Base-by-base conservation (phyloP, 371 early-diverging fungal genomes). In the Mucor lusitanicus region DNA sequence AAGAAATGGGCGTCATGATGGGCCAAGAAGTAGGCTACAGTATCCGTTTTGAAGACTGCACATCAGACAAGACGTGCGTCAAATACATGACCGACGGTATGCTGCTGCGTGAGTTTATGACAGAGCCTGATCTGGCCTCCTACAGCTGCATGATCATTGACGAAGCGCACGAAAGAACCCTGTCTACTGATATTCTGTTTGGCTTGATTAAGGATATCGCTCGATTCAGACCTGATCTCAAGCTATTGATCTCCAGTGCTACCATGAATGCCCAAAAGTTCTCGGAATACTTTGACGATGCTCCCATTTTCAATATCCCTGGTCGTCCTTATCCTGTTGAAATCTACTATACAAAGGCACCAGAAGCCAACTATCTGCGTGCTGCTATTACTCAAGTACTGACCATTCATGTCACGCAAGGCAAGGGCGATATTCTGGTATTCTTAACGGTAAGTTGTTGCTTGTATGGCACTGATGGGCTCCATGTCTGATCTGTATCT, bases 31-130 rank as follows among this genome's bases (percentile, higher is more conserved):
- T 99, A 30, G 99, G 99, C 8, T 99, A 99, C 70, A 94, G 96
- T 21, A 99, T 99, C 69, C 90, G 99, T 56, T 99, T 99, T 75
- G 99, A 99, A 76, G 98, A 97, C 78, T 95, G 95, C 67, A 97
- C 97, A 7, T 88, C 91, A 4, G 97, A 96, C n/a, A 94, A 93
- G 73, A 99, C 99, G 0, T 74, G 90, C 19, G 87, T 99, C 48
- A 99, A 98, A 78, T 98, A 95, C 61, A 96, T 99, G 96, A 99
- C 99, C 1, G 99, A 99, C 77, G 99, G 99, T 71, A 96, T 99
- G 92, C 87, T 99, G 27, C 87, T 99, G 8, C 91, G 98, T 65
- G 99, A 99, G 80, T 97, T 98, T 74, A 89, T 99, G 85, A 96
- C 96, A 7, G 97, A 97, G 72, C 99, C 99, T 0, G 97, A 98